Evolutionary conservation across 345 rosid genomes (phyloP), one percentile per base, ranked within the genome.

Genomic region (Anastatica hierochuntica): DNA sequence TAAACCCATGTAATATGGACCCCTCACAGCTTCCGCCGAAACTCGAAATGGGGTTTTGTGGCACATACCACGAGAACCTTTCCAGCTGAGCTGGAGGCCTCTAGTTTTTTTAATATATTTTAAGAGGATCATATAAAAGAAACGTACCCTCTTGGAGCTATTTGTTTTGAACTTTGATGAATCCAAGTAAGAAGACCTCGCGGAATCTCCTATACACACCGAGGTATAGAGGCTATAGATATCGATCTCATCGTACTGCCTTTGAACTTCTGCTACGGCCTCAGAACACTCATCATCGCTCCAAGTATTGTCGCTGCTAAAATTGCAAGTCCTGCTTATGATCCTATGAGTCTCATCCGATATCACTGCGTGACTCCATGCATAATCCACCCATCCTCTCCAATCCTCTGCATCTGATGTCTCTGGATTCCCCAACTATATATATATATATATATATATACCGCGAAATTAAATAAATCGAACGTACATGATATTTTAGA

Each of bases 341-440:
- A 75, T 82, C 69, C 58, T 68, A 59, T 85, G 90, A 3, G 97
- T 94, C 71, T 57, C 74, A 33, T 94, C 99, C 0, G 99, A 94
- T 51, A 94, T 88, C 72, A 85, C 90, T 0, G 99, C 99, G 44
- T 94, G 99, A 62, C 99, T 94, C 99, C 99, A 94, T 89, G 97
- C 90, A 23, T 83, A 94, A 16, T 82, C 83, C 59, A 88, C 99
- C 14, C 97, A 88, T 23, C 99, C 99, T 53, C 90, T 75, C 81
- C 88, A 88, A 58, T 94, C 97, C 11, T 83, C 85, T 59, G 88
- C 88, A 57, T 80, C 85, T 71, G 90, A 95, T 4, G 95, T 94
- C 46, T 85, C 99, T 1, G 99, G 97, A 75, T 94, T 94, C 14
- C 99, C 97, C 7, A 94, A 88, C 99, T 94, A n/a, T n/a, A n/a